Conservation (phyloP, 2,329 filamentous ascomycete species). For the Drechslerella stenobrocha region DNA sequence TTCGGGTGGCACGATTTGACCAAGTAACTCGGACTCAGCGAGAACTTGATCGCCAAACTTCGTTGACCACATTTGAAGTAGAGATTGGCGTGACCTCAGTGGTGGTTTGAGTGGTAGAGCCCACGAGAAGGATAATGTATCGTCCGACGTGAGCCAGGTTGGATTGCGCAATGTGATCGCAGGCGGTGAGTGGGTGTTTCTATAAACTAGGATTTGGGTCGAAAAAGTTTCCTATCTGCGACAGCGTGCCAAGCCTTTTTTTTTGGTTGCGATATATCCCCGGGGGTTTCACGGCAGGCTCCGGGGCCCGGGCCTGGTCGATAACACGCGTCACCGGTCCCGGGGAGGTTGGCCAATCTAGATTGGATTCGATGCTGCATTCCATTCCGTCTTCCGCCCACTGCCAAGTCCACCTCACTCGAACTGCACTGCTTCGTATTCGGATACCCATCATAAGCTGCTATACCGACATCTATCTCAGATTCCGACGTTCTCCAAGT, state of each 20-base stretch:
- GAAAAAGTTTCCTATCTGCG: conserved; percentile 44
- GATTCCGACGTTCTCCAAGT: neutral
- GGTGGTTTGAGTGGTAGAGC: too few species aligned
- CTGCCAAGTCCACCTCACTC: too few species aligned
- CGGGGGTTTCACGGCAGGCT: neutral
- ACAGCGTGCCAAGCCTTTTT: conserved; percentile 26
- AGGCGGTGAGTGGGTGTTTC: neutral
- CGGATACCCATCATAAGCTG: neutral
- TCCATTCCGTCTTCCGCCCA: too few species aligned
- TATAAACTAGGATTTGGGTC: neutral
- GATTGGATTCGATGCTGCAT: conserved; percentile 5
- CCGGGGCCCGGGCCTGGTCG: conserved; percentile 22
- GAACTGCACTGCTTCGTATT: neutral
- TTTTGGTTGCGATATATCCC: neutral
- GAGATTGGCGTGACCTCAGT: neutral
- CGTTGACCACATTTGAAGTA: conserved; percentile 32
- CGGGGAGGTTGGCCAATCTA: neutral
- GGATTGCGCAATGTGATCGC: neutral
- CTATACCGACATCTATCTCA: neutral
- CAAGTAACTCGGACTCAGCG: conserved; percentile 15
- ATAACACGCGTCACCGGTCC: conserved; percentile 27
- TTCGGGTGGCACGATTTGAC: conserved; percentile 25
- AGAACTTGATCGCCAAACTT: conserved; percentile 23
- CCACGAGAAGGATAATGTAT: too few species aligned
- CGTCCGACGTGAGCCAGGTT: too few species aligned